These are phyloP conservation scores for Metschnikowia kofuensis DNA, from an alignment of 805 yeast genomes.

Conservation along the genomic window DNA sequence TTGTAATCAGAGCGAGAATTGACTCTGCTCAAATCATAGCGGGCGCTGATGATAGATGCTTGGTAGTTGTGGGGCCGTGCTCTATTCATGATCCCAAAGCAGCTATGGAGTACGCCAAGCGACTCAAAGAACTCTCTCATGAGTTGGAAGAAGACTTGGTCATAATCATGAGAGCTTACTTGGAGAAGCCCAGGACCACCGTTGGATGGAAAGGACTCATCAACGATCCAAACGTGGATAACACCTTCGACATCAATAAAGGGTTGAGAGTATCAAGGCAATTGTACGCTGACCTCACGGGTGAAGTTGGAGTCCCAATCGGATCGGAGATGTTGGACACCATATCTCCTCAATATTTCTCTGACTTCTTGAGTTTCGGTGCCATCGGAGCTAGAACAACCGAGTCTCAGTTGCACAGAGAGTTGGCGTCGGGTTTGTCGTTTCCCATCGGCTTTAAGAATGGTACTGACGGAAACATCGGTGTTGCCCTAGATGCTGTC, in stretches of 20 bases:
- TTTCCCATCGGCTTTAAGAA: constrained; percentile 99
- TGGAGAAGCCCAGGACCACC: constrained; percentile 97
- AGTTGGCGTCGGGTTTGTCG: constrained; percentile 91
- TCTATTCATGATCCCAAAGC: constrained; percentile 93
- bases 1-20: constrained; percentile 72
- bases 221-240: constrained; percentile 95
- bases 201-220: constrained; percentile 99
- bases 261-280: constrained; percentile 88
- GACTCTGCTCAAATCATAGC: constrained; percentile 68
- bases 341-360: constrained; percentile 91
- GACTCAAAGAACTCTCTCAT: constrained; percentile 56
- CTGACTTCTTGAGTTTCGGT: constrained; percentile 92
- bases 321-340: constrained; percentile 98
- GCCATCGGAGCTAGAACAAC: constrained; percentile 99
- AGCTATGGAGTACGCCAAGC: constrained; percentile 81
- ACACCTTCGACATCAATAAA: constrained; percentile 89
- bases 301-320: constrained; percentile 66
- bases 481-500: constrained; percentile 92
- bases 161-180: constrained; percentile 94
- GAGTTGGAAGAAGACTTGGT: constrained; percentile 71
- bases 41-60: constrained; percentile 82
- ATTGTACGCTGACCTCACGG: constrained; percentile 79
- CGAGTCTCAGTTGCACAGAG: constrained; percentile 96
- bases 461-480: constrained; percentile 95
- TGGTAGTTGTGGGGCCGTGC: constrained; percentile 95